These are phyloP conservation scores for Saccharomycopsis sp. DNA, from an alignment of 805 yeast species.

Conservation along the genomic window DNA sequence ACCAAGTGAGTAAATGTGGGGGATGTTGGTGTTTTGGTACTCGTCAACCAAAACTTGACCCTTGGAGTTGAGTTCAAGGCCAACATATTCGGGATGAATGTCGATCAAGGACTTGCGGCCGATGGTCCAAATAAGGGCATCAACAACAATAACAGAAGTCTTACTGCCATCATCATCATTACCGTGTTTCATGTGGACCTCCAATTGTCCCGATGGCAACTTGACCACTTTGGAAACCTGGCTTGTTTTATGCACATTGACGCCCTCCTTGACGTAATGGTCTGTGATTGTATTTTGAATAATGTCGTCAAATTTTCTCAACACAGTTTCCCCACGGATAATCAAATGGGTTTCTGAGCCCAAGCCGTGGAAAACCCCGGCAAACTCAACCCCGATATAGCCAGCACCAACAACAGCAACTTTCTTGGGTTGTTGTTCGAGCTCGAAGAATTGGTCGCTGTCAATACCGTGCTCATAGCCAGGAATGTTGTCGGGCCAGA, in stretches of 20 bases:
- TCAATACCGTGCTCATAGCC: conserved; percentile 80
- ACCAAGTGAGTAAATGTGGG: conserved; percentile 76
- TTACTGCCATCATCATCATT: too few relatives aligned
- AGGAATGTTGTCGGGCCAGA: conserved; percentile 56
- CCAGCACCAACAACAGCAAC: conserved; percentile 98
- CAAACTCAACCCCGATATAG: conserved; percentile 90
- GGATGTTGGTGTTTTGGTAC: conserved; percentile 70
- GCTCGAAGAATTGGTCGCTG: conserved; percentile 84
- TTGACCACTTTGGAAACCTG: conserved; percentile 42
- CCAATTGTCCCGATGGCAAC: conserved; percentile 39
- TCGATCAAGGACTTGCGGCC: conserved; percentile 78
- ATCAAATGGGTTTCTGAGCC: conserved; percentile 81
- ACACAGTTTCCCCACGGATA: conserved; percentile 84
- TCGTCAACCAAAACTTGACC: conserved; percentile 76
- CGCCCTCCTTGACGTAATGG: conserved; percentile 71
- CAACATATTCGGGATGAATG: conserved; percentile 69
- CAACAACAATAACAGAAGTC: conserved; percentile 58
- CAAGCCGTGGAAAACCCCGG: conserved; percentile 87
- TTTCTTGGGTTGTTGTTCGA: conserved; percentile 75
- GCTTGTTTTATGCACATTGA: conserved; percentile 65
- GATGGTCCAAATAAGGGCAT: conserved; percentile 83
- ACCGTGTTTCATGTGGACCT: conserved; percentile 36
- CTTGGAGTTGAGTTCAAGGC: conserved; percentile 49
- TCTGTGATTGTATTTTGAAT: conserved; percentile 76
- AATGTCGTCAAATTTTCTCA: conserved; percentile 77